phyloP scores from a whole-genome alignment of 2,329 filamentous ascomycete genomes.

The Aureobasidium sp. region DNA sequence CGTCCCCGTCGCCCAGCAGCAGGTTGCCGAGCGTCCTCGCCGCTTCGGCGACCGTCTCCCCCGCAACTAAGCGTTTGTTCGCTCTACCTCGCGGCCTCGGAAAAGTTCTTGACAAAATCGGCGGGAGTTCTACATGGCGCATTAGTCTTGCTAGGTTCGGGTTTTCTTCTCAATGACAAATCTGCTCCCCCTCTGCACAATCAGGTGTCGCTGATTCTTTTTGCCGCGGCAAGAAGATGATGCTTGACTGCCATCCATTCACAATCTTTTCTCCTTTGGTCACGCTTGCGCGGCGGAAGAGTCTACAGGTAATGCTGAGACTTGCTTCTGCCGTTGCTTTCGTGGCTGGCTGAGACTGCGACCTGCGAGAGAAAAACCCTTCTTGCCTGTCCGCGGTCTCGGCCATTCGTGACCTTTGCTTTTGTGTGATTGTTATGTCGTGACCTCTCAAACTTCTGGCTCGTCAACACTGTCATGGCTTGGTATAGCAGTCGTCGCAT shows the following conservation, averaged over 20 bases:
- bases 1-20: conserved; percentile 79
- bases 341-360: not conserved
- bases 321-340: not conserved
- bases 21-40: conserved; percentile 72
- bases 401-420: not conserved
- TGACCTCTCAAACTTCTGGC: not conserved
- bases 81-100: conserved; percentile 20
- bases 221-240: conserved; percentile 40
- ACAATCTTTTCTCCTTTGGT: conserved; percentile 9
- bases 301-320: not conserved
- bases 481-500: not conserved
- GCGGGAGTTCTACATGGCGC: conserved; percentile 6
- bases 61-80: conserved; percentile 19
- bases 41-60: conserved; percentile 61
- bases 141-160: conserved; percentile 8
- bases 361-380: conserved; percentile 5
- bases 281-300: not conserved
- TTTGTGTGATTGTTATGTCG: not conserved
- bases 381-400: not conserved
- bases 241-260: conserved; percentile 80
- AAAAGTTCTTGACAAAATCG: conserved; percentile 20
- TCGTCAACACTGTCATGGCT: not conserved
- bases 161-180: not conserved
- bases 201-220: conserved; percentile 84
- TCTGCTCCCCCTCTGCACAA: conserved; percentile 26